Evolutionary conservation across 2,329 filamentous ascomycete species (phyloP), one percentile per base, ranked within the genome.

Genomic region (Fusarium concolor): DNA sequence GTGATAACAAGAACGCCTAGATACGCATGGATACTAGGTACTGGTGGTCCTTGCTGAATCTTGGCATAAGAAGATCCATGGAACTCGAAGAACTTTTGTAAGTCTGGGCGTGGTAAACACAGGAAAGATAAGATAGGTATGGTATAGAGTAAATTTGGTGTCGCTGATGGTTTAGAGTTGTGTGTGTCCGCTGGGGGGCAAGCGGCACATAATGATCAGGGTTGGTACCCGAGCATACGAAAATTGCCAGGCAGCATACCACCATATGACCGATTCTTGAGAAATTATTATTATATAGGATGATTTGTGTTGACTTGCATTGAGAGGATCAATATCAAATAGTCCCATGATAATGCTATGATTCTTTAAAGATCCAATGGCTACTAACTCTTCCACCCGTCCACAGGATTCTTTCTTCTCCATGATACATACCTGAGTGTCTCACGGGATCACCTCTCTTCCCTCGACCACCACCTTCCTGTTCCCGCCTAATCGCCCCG

Each of bases 381-480:
- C 22, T 24, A 24, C 22, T 24, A 24, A 4, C 22, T 24, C 6
- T 24, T 24, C 22, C 6, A 6, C 22, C 22, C 22, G 22, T 24
- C 22, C 22, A 24, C n/a, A 5, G 10, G 24, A n/a, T 29, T 37
- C n/a, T 10, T 6, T 15, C 22, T 64, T 37, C 33, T 52, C 59
- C 29, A 35, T 31, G 5, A 37, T 17, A n/a, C 24, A 22, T 18
- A 20, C 28, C 17, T n/a, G 12, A 14, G 26, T 39, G 26, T 24
- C 39, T 50, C 59, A 51, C 59, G 39, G 46, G 39, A 52, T 51
- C 44, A 51, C 20, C 44, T 63, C 31, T 9, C 10, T 41, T n/a
- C 35, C 49, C 45, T 29, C 41, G 55, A 56, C 55, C 56, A 24
- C 24, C 61, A 73, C 71, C 71, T 73, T 73, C 71, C 69, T 71